Evolutionary conservation across 805 yeast species (phyloP), one percentile per base, ranked within the genome.

Genomic region (Komagataella phaffii): DNA sequence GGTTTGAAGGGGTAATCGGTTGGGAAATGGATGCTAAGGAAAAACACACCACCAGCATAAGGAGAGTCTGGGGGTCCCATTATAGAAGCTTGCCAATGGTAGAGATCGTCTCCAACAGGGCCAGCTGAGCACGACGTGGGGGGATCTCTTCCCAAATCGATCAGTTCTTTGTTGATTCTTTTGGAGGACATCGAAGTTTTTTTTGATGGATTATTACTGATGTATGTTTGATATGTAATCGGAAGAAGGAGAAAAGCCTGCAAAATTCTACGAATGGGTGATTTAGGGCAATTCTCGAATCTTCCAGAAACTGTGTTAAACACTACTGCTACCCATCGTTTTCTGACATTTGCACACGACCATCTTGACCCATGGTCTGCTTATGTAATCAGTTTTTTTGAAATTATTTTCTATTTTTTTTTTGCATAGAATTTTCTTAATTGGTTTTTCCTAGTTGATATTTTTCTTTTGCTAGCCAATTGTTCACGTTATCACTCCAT

Each of bases 41-140:
- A 93, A 71, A 93, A 93, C 47, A 91, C 96, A 63, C 98, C 99
- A 47, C 71, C 71, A 19, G 83, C 81, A 53, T 79, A 79, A 56
- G 83, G 93, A 49, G 96, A 87, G 72, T 93, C 98, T 59, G 96
- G 80, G 50, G 99, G 99, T 49, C 99, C 99, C 95, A 93, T 88
- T 67, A 93, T 93, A 47, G 98, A 90, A 46, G 98, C 99, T 73
- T 93, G 98, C 99, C 99, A 93, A 75, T 91, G 98, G 74, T 85
- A 93, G 65, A 91, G 75, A 69, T 91, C 99, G 62, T 93, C 98
- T 49, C 97, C 97, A 48, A 88, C 93, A 61, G 99, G 99, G 46
- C 99, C 99, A 8, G 99, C 99, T 21, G 97, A 89, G 72, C 98
- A 93, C 48, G 96, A 90, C 56, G 97, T 86, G 62, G 98, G 98